phyloP scores from a whole-genome alignment of 495 filamentous ascomycete species.

The Penicillium alfredii region DNA sequence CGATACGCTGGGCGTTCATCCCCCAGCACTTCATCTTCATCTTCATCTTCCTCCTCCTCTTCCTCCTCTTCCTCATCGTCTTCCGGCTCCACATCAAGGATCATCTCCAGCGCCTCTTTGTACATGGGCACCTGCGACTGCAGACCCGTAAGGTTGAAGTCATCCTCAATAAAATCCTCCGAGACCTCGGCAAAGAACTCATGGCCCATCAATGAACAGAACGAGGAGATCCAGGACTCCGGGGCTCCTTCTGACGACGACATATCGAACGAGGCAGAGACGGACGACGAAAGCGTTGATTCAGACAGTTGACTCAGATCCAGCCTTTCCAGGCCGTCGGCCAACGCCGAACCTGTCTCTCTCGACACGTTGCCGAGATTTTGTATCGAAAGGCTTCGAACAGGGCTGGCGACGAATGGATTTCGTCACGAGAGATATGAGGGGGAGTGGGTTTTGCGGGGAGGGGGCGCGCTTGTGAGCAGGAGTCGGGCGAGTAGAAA shows the following conservation, averaged over 20 bases:
- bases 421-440: constrained; percentile 24
- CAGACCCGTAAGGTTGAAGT: constrained; percentile 95
- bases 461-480: constrained; percentile 2
- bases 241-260: constrained; percentile 74
- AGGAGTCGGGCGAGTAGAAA: constrained; percentile 1
- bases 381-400: constrained; percentile 13
- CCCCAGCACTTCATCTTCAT: constrained; percentile 68
- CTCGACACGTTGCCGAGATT: constrained; percentile 48
- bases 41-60: constrained; percentile 70
- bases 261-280: constrained; percentile 48
- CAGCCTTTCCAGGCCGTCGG: constrained; percentile 48
- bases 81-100: constrained; percentile 94
- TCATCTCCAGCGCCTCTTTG: constrained; percentile 96
- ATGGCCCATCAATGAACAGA: constrained; percentile 90
- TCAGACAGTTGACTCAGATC: constrained; percentile 47
- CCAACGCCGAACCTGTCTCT: constrained; percentile 48
- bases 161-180: constrained; percentile 99
- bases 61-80: constrained; percentile 79
- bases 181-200: constrained; percentile 99
- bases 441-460: constrained; percentile 2
- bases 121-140: constrained; percentile 97
- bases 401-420: constrained; percentile 17
- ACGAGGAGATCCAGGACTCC: constrained; percentile 96
- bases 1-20: constrained; percentile 60
- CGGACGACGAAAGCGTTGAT: constrained; percentile 44